Percentiles rank a stretch among this genome's conserved stretches.
These are phyloP conservation scores for Scleromitrula shiraiana DNA, from an alignment of 2,329 filamentous ascomycete genomes.

Conservation along the genomic window DNA sequence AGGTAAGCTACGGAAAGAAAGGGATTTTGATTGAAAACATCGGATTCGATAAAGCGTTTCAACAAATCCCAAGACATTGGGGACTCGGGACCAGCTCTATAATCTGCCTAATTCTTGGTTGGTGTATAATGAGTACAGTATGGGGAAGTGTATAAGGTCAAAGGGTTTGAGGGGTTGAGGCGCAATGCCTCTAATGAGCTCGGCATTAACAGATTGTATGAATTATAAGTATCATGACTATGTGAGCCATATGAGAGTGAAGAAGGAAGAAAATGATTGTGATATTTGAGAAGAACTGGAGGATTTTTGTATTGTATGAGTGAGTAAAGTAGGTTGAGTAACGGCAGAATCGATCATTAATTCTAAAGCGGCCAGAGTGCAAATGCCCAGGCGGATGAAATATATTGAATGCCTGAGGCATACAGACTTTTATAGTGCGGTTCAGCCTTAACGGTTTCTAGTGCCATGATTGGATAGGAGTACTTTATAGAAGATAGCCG, in stretches of 20 bases:
- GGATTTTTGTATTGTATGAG: not conserved
- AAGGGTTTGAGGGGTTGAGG: constrained; percentile 19
- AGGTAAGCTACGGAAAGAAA: constrained; percentile 85
- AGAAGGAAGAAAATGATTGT: not conserved
- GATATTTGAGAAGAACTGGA: not conserved
- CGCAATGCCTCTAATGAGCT: constrained; percentile 28
- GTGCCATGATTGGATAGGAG: not conserved
- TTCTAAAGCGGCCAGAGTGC: not conserved
- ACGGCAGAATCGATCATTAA: not conserved
- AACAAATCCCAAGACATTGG: constrained; percentile 77
- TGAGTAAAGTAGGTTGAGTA: not conserved
- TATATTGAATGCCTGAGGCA: not conserved
- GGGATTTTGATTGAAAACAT: constrained; percentile 87
- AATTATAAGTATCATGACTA: constrained; percentile 18
- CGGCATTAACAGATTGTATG: constrained; percentile 26
- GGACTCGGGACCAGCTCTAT: constrained; percentile 9
- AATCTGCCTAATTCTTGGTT: constrained; percentile 5
- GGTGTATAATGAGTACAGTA: constrained; percentile 4
- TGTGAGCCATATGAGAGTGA: constrained; percentile 15
- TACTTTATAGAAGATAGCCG: not conserved
- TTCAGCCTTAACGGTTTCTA: too few relatives aligned
- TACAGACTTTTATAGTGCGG: too few relatives aligned
- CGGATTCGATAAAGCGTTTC: constrained; percentile 85
- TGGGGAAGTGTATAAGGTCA: constrained; percentile 12
- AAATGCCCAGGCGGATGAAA: too few relatives aligned